Evolutionary conservation across 345 rosid species (phyloP), one percentile per base, ranked within the genome.

Genomic region (Lepidium africanum): DNA sequence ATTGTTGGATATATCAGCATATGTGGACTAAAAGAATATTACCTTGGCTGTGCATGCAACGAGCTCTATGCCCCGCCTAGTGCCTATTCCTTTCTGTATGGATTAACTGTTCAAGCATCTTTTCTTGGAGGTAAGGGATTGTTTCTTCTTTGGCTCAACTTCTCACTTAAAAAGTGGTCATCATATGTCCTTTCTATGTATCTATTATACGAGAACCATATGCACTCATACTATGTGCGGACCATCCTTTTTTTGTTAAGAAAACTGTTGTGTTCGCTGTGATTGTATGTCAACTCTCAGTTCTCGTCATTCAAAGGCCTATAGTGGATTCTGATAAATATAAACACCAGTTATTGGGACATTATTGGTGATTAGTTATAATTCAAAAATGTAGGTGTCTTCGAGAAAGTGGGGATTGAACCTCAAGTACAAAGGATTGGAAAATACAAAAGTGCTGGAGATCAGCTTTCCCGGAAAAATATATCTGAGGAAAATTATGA

Each of bases 391-490:
- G 41, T 80, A 93, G 98, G 98, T 78, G 84, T 86, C 51, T 65
- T 93, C 74, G 98, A 93, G 79, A 90, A 90, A 48, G 81, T 90
- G 59, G 98, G 98, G 63, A 75, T 90, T 73, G 86, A 90, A 76
- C 97, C 96, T 37, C 92, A 90, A 77, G 88, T 93, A 25, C 81
- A 90, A 82, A 82, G 97, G 76, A 87, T 93, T 73, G 98, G 98
- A 39, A 93, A 93, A 77, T 93, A 88, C 75, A 93, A 90, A 81
- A 90, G 97, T 82, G 92, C 92, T 25, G 98, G 98, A 59, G 98
- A 93, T 74, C 98, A 88, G 74, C 90, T 93, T 63, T 60, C 79
- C 1, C 89, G 96, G 12, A 93, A 84, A 74, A 81, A 71, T 58
- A 86, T 93, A 86, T 90, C 98, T 1, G 84, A 90, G 79, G 98